Base-by-base conservation (phyloP, 495 filamentous ascomycete genomes). In the Lophiotrema nucula region DNA sequence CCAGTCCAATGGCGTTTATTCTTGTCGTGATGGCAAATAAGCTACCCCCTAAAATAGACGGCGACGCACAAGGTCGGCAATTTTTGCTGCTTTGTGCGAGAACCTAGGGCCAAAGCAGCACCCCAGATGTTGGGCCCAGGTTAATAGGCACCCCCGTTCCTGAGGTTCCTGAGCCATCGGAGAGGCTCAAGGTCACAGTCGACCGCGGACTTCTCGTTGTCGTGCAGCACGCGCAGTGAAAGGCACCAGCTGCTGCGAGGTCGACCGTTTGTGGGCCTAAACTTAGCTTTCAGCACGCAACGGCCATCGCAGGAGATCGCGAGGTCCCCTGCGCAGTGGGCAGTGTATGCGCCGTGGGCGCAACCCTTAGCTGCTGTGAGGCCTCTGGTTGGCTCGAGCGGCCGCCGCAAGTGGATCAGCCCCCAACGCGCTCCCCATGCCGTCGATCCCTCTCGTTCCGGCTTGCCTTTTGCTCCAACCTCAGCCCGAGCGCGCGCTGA, bases 391-490 rank as follows among this genome's bases (percentile, higher is more conserved):
- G 31, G 31, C n/a, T 8, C n/a, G 31, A 8, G 31, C 8, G 31
- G 8, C 8, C 31, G 31, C 31, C n/a, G 31, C n/a, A n/a, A n/a
- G 31, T n/a, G 31, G 31, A 35, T 44, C 50, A 33, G 43, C 58
- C 57, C 59, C 59, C 42, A 26, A 33, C 37, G 57, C 43, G 43
- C 19, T 18, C 41, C 42, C 59, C 59, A 62, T 62, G 58, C 48
- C 24, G 54, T 25, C 54, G 60, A 58, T 56, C 51, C 50, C 35
- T 43, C 48, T 62, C 59, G 59, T 25, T 57, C 59, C 60, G 53
- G 53, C 39, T 63, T 63, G 53, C 60, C 60, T 50, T 4, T 21
- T 18, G 19, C 37, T 24, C 33, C 38, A 42, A 51, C 53, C 44
- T 31, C 48, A 53, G n/a, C 37, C 13, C 6, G 22, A 19, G 13